Base-by-base conservation (phyloP, 208 protist species). In the Naegleria gruberi region DNA sequence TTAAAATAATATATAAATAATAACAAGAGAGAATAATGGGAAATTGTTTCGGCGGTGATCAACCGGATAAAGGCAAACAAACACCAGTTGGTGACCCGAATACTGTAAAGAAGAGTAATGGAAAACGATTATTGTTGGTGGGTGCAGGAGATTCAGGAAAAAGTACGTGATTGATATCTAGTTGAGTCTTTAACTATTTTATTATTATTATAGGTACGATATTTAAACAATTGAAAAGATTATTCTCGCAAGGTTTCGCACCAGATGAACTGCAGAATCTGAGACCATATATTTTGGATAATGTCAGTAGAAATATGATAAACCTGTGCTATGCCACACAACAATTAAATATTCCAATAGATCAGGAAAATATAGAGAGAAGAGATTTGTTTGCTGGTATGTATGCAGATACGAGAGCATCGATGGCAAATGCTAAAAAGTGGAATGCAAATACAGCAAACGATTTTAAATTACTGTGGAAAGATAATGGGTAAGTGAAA, bases 201-300 rank as follows among this genome's bases (percentile, higher is more conserved):
- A 55, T 55, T 55, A 15, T 5, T 55, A 19, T 91, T n/a, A 89
- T 93, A 91, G 90, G 90, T 41, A 95, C 93, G n/a, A 91, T 95
- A 47, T 90, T 92, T 89, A 95, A 94, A 90, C 94, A 95, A 90
- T 94, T 95, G 93, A 92, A 94, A 43, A 95, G 95, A 74, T 92
- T 95, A 74, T 74, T 90, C 85, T 73, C 90, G 37, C 6, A 57
- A 40, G 41, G 12, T 4, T 12, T 40, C 0, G 6, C 19, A 55
- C 26, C 19, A 1, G 89, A 90, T n/a, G 51, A 65, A 65, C 30
- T 65, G 30, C 15, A 65, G 51, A 65, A 10, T 30, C 19, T 23
- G 2, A 65, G 15, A 3, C 51, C 51, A 19, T 34, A 86, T 40
- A 86, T 90, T 37, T 37, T n/a, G 15, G 43, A 40, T 6, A 90